These are phyloP conservation scores for Candida berthetii DNA, from an alignment of 805 yeast genomes.

Conservation along the genomic window DNA sequence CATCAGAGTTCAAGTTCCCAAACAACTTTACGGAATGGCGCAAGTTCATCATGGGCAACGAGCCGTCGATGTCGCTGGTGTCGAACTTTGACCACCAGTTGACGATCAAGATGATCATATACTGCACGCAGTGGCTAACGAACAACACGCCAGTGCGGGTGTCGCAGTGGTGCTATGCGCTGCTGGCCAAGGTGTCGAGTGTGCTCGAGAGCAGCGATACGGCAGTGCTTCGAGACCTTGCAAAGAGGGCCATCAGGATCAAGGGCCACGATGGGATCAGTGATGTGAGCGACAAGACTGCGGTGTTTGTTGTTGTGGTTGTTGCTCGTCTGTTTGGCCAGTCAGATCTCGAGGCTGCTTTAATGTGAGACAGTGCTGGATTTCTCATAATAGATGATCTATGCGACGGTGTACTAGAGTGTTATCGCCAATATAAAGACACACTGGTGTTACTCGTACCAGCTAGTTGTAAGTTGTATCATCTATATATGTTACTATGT, in stretches of 20 bases:
- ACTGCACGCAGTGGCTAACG: conserved; percentile 1
- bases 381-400: too few relatives aligned
- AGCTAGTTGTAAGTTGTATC: too few relatives aligned
- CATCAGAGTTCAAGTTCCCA: neutral
- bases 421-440: too few relatives aligned
- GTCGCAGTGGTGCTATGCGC: neutral
- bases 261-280: neutral
- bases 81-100: neutral
- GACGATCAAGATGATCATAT: neutral
- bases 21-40: conserved; percentile 1
- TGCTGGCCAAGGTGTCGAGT: neutral
- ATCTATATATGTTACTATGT: too few relatives aligned
- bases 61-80: neutral
- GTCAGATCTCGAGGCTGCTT: conserved; percentile 3
- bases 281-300: neutral
- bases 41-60: neutral
- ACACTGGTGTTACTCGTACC: too few relatives aligned
- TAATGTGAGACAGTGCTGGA: neutral
- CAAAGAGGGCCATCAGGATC: neutral
- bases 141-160: neutral
- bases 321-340: conserved; percentile 1
- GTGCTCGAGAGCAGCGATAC: neutral
- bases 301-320: neutral
- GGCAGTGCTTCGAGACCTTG: neutral
- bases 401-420: too few relatives aligned